Percentiles rank a stretch among this genome's conserved stretches.
These are phyloP conservation scores for Mesembryanthemum crystallinum DNA, from an alignment of 148 eudicot genomes.

Conservation along the genomic window DNA sequence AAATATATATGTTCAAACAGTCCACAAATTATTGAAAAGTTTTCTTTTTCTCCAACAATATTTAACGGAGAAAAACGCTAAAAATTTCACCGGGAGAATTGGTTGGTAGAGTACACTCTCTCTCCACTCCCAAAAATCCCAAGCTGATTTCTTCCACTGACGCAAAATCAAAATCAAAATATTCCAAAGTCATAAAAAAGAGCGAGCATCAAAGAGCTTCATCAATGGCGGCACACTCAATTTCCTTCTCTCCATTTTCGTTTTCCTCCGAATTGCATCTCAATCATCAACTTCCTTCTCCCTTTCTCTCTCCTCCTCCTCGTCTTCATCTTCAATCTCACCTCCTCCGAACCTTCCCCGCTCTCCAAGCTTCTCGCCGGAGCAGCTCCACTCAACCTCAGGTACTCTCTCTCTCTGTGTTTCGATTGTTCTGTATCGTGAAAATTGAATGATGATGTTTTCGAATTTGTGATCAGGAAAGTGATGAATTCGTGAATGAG, in stretches of 20 bases:
- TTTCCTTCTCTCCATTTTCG: slow-evolving; percentile 16
- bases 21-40: too few species aligned
- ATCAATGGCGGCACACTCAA: slow-evolving; percentile 31
- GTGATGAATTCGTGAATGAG: slow-evolving; percentile 39
- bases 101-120: too few species aligned
- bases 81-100: too few species aligned
- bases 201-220: neutral
- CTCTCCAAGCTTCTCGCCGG: slow-evolving; percentile 39
- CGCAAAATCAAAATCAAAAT: neutral
- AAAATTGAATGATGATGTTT: neutral
- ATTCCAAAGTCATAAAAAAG: neutral
- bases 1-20: too few species aligned
- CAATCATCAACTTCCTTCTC: slow-evolving; percentile 1
- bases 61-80: too few species aligned
- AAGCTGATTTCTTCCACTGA: too few species aligned
- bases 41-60: too few species aligned
- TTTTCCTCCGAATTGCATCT: neutral
- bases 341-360: slow-evolving; percentile 23
- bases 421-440: neutral
- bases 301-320: slow-evolving; percentile 17
- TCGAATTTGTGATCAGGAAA: slow-evolving; percentile 34
- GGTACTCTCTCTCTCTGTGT: slow-evolving; percentile 23
- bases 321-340: slow-evolving; percentile 13
- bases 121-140: neutral
- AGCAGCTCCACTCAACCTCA: slow-evolving; percentile 32